Conservation (phyloP, 2,329 filamentous ascomycete species). For the Ceratocystis harringtonii region DNA sequence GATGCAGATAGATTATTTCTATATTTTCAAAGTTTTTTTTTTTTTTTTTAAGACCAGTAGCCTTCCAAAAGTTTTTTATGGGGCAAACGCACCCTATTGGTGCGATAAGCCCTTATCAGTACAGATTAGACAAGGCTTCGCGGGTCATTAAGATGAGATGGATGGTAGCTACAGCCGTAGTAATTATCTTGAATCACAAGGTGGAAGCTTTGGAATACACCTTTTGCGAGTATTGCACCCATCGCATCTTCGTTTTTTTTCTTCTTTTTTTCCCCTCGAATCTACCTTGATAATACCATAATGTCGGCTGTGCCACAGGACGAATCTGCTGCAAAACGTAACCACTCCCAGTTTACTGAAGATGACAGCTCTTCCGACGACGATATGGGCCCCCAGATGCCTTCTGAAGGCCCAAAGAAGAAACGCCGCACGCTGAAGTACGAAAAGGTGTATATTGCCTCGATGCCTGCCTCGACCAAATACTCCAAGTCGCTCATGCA, state of each 20-base stretch:
- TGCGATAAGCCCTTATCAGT: slow-evolving; percentile 15
- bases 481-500: slow-evolving; percentile 98
- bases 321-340: slow-evolving; percentile 28
- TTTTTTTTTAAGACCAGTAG: slow-evolving; percentile 9
- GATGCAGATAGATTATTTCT: not conserved
- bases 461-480: slow-evolving; percentile 62
- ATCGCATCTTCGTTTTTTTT: not conserved
- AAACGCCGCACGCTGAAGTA: slow-evolving; percentile 82
- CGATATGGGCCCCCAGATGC: slow-evolving; percentile 85
- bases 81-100: slow-evolving; percentile 7
- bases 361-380: slow-evolving; percentile 62
- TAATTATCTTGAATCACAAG: slow-evolving; percentile 2
- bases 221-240: not conserved
- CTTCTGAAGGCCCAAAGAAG: slow-evolving; percentile 68
- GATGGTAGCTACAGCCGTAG: slow-evolving; percentile 8
- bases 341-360: slow-evolving; percentile 35
- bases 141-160: not conserved
- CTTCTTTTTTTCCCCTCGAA: not conserved
- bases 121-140: not conserved
- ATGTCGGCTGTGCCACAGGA: slow-evolving; percentile 10
- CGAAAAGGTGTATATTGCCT: slow-evolving; percentile 87
- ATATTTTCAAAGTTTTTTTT: slow-evolving; percentile 14
- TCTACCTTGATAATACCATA: not conserved
- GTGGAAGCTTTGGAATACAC: not conserved
- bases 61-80: slow-evolving; percentile 15